phyloP scores from a whole-genome alignment of 768 basidiomycete species.

The Omphalotus guepiniiformis region DNA sequence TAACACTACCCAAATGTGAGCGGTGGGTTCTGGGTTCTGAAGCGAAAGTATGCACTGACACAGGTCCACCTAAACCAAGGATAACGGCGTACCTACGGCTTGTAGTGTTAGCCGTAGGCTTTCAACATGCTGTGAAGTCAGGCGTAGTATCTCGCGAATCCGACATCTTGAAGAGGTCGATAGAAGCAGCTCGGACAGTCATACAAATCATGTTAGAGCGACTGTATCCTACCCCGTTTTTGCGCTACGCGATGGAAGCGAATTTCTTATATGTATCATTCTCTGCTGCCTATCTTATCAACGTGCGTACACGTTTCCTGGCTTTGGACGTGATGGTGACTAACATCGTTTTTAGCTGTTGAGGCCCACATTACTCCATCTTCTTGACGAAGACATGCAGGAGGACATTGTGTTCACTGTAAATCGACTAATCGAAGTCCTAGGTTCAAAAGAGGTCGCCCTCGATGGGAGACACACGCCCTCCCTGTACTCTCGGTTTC shows the following conservation, averaged over 20 bases:
- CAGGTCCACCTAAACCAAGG: conserved; percentile 28
- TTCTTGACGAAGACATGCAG: conserved; percentile 36
- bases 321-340: no score
- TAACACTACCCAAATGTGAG: conserved; percentile 39
- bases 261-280: conserved; percentile 51
- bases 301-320: conserved; percentile 35
- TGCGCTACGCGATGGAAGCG: conserved; percentile 54
- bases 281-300: conserved; percentile 56
- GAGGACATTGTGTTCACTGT: conserved; percentile 41
- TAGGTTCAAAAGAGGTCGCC: conserved; percentile 46
- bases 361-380: conserved; percentile 42
- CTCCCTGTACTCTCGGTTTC: conserved; percentile 53
- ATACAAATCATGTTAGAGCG: conserved; percentile 50
- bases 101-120: conserved; percentile 51
- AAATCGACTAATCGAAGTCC: conserved; percentile 37
- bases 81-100: conserved; percentile 51
- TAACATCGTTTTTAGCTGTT: conserved; percentile 35
- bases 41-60: no score
- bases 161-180: conserved; percentile 41
- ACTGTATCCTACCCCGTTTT: conserved; percentile 48
- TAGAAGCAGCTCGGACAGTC: conserved; percentile 52
- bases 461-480: conserved; percentile 55
- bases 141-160: conserved; percentile 38
- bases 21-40: conserved; percentile 11
- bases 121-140: conserved; percentile 42